These are phyloP conservation scores for Tylopilus felleus DNA, from an alignment of 768 basidiomycete species.

Conservation along the genomic window DNA sequence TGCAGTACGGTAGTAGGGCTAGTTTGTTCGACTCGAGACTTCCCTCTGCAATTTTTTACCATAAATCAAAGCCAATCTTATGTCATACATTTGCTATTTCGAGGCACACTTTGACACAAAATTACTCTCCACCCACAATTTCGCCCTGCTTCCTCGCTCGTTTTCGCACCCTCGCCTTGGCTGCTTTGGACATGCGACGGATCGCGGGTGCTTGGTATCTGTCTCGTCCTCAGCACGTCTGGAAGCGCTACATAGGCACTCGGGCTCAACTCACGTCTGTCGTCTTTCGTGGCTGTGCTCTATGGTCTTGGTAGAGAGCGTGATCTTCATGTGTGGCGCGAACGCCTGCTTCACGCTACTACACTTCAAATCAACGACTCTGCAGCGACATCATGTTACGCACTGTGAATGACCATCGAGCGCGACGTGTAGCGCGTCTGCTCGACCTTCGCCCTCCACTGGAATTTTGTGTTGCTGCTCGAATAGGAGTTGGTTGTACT, in stretches of 20 bases:
- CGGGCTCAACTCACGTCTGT: constrained; percentile 40
- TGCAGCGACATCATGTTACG: constrained; percentile 21
- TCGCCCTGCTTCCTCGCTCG: constrained; percentile 32
- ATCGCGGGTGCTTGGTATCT: constrained; percentile 57
- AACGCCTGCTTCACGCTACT: constrained; percentile 51
- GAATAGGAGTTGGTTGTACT: constrained; percentile 70
- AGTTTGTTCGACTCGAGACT: not conserved
- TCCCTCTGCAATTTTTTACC: constrained; percentile 13
- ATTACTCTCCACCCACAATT: constrained; percentile 1
- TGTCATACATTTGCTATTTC: constrained; percentile 16
- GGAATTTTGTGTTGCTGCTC: constrained; percentile 30
- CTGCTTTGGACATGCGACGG: constrained; percentile 56
- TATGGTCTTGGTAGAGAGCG: constrained; percentile 48
- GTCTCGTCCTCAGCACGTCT: constrained; percentile 12
- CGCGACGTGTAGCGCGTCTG: constrained; percentile 32
- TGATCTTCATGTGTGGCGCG: constrained; percentile 69
- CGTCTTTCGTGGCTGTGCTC: constrained; percentile 36
- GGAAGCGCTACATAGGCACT: not conserved
- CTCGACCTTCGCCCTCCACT: constrained; percentile 33
- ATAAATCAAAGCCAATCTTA: constrained; percentile 22
- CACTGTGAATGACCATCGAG: constrained; percentile 62
- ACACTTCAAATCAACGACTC: not conserved
- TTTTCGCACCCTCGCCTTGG: constrained; percentile 53
- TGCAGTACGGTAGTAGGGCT: not conserved
- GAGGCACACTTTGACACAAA: constrained; percentile 15